Evolutionary conservation across 2,329 filamentous ascomycete genomes (phyloP).

Genomic region (Neofusicoccum ribis): DNA sequence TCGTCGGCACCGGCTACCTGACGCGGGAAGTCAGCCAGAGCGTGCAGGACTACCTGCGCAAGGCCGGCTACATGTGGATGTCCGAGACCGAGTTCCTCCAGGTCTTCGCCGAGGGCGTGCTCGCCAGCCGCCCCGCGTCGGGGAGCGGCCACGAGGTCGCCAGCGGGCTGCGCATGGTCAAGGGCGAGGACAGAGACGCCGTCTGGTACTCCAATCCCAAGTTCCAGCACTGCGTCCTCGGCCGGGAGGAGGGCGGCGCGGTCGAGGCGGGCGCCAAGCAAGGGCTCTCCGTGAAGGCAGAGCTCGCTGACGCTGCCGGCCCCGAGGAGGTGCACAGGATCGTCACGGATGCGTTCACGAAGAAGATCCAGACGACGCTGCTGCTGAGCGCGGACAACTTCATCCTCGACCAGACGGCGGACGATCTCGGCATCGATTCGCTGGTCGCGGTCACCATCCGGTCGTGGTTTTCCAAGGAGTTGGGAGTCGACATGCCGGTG

Average conservation of each 20-base stretch:
- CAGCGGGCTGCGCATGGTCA: neutral
- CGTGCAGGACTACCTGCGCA: neutral
- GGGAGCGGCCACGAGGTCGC: neutral
- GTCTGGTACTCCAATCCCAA: neutral
- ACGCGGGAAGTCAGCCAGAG: neutral
- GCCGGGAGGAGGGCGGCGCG: neutral
- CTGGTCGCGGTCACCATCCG: conserved; percentile 44
- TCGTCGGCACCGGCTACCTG: conserved; percentile 48
- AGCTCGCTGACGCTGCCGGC: neutral
- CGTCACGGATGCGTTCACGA: too few relatives aligned
- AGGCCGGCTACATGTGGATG: conserved; percentile 26
- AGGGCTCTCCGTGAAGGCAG: neutral
- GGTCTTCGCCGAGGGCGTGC: conserved; percentile 54
- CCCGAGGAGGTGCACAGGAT: neutral
- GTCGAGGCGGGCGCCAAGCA: too few relatives aligned
- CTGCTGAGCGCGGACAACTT: too few relatives aligned
- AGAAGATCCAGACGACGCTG: too few relatives aligned
- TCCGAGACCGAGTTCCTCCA: conserved; percentile 56
- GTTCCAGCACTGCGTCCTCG: neutral
- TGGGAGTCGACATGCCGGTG: conserved; percentile 49
- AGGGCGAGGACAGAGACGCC: neutral
- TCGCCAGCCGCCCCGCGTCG: conserved; percentile 29
- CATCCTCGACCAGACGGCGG: neutral
- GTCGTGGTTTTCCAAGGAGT: conserved; percentile 50
- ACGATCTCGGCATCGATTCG: conserved; percentile 35